Conservation (phyloP, 2,329 filamentous ascomycete genomes). For the Ophiostoma tasmaniense region DNA sequence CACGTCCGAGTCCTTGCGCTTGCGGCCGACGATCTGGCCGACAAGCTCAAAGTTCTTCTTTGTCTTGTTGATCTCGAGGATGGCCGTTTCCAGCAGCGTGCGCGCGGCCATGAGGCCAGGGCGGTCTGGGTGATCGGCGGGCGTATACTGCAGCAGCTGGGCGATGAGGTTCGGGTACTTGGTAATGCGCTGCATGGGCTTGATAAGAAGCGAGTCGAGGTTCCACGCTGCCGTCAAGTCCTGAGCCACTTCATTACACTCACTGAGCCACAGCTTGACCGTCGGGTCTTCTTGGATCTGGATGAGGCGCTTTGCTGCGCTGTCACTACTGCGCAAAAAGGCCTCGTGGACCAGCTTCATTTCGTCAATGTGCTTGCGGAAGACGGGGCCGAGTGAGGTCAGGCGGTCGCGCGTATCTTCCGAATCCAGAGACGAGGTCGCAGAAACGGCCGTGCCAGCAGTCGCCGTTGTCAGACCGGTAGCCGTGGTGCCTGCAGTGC, state of each 20-base stretch:
- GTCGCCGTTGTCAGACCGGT: constrained; percentile 20
- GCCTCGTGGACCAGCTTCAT: constrained; percentile 55
- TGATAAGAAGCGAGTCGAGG: constrained; percentile 90
- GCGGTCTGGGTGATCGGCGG: constrained; percentile 74
- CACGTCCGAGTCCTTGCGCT: constrained; percentile 82
- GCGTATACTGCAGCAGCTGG: constrained; percentile 70
- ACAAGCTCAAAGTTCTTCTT: constrained; percentile 93
- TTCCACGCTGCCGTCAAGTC: constrained; percentile 94
- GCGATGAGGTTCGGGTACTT: constrained; percentile 87
- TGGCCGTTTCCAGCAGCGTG: constrained; percentile 52
- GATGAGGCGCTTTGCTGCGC: constrained; percentile 52
- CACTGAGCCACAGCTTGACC: constrained; percentile 77
- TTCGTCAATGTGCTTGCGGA: constrained; percentile 47
- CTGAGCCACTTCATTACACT: constrained; percentile 85
- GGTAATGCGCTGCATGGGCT: constrained; percentile 87
- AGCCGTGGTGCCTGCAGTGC: constrained; percentile 25
- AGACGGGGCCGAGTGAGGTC: constrained; percentile 45
- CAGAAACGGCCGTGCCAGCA: constrained; percentile 22
- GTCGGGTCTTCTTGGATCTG: constrained; percentile 55
- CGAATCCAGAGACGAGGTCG: constrained; percentile 31
- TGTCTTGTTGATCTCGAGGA: constrained; percentile 84
- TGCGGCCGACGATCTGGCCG: constrained; percentile 75
- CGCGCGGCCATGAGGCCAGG: constrained; percentile 49
- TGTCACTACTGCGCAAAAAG: constrained; percentile 55
- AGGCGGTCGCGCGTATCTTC: constrained; percentile 46